These are phyloP conservation scores for Hippophae gyantsensis DNA, from an alignment of 306 rosid genomes.

Conservation along the genomic window DNA sequence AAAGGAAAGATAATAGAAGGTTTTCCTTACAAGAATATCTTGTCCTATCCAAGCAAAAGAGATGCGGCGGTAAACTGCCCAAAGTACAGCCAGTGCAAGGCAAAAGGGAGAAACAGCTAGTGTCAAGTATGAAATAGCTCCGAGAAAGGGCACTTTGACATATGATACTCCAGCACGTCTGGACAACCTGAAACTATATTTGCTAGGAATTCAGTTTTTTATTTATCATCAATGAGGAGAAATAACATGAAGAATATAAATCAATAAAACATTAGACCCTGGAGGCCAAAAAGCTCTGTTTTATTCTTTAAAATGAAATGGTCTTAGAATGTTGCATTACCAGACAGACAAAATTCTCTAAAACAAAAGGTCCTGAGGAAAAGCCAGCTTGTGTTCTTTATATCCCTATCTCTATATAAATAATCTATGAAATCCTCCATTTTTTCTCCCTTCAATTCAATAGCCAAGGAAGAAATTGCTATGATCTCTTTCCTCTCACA, in stretches of 20 bases:
- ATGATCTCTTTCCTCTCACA: background rate
- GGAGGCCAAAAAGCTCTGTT: background rate
- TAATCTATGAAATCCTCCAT: too few species aligned
- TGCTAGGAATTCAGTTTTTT: slow-evolving; percentile 33
- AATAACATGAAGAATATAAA: slow-evolving; percentile 1
- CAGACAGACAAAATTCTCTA: background rate
- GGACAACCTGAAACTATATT: slow-evolving; percentile 91
- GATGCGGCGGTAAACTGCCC: slow-evolving; percentile 60
- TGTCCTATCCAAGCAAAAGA: slow-evolving; percentile 91
- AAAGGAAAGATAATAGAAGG: background rate
- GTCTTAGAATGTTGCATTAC: background rate
- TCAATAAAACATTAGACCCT: slow-evolving; percentile 6
- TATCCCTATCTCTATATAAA: too few species aligned
- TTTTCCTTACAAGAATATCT: slow-evolving; percentile 76
- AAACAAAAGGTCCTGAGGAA: background rate
- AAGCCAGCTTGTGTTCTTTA: too few species aligned
- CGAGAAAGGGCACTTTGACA: slow-evolving; percentile 73
- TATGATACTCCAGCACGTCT: slow-evolving; percentile 57
- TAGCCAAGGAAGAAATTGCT: too few species aligned
- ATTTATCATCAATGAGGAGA: background rate
- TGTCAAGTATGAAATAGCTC: slow-evolving; percentile 82
- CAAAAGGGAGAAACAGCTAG: slow-evolving; percentile 89
- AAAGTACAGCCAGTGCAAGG: slow-evolving; percentile 68
- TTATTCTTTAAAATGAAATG: background rate
- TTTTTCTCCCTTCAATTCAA: background rate